phyloP scores from a whole-genome alignment of 345 rosid genomes.

The Lepidium didymum region DNA sequence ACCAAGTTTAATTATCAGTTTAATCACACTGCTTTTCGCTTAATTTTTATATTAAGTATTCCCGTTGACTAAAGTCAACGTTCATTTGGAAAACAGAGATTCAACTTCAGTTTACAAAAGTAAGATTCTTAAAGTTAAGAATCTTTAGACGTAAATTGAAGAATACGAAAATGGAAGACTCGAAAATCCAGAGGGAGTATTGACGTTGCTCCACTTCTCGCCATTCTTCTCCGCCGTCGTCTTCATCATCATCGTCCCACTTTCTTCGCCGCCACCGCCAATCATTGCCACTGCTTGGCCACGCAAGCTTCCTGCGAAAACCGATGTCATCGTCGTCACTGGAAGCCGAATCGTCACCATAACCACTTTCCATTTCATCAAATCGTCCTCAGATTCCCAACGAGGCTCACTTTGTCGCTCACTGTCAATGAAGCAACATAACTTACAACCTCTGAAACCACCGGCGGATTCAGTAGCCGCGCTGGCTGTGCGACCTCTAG shows the following conservation, averaged over 20 bases:
- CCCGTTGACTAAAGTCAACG: neutral
- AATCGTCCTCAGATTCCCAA: conserved; percentile 20
- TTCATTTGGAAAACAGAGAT: neutral
- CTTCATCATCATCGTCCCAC: conserved; percentile 22
- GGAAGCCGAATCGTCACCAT: conserved; percentile 35
- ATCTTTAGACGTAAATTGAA: conserved; percentile 5
- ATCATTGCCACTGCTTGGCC: conserved; percentile 22
- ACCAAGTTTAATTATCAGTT: neutral
- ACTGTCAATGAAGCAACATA: conserved; percentile 23
- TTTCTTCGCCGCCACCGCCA: conserved; percentile 28
- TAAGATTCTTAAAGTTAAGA: neutral
- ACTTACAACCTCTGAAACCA: conserved; percentile 26
- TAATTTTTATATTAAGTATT: neutral
- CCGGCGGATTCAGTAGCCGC: neutral
- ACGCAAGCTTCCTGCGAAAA: conserved; percentile 28
- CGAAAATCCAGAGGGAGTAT: conserved; percentile 21
- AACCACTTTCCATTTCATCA: conserved; percentile 24
- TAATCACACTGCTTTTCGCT: neutral
- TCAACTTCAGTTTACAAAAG: neutral
- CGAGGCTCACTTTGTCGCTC: conserved; percentile 23
- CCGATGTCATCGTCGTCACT: conserved; percentile 24
- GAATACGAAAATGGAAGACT: conserved; percentile 29
- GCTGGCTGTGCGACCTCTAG: conserved; percentile 36
- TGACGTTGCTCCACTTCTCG: conserved; percentile 24
- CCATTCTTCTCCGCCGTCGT: conserved; percentile 7